phyloP scores from a whole-genome alignment of 371 early-diverging fungal genomes.

The Umbelopsis sp. region DNA sequence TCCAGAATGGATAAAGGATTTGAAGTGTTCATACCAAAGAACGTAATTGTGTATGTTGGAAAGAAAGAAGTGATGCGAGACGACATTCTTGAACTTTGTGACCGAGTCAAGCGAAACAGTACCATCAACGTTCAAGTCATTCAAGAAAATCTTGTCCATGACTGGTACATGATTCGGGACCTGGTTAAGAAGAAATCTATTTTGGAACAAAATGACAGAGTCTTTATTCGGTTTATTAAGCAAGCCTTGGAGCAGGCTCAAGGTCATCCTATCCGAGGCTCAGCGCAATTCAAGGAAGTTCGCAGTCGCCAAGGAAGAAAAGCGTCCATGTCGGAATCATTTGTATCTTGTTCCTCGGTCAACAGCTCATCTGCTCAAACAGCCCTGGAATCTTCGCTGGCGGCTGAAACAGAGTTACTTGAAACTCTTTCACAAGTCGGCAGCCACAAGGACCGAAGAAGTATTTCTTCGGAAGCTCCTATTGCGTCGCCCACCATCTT shows the following conservation, averaged over 20 bases:
- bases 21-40: conserved; percentile 21
- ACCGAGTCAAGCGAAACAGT: conserved; percentile 17
- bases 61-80: conserved; percentile 26
- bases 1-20: conserved; percentile 17
- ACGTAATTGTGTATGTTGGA: conserved; percentile 23
- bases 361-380: conserved; percentile 3
- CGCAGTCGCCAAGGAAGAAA: neutral
- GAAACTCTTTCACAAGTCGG: conserved; percentile 7
- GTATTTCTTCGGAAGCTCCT: neutral
- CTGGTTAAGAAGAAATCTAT: conserved; percentile 27
- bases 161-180: conserved; percentile 37
- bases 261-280: neutral
- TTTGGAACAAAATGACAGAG: conserved; percentile 22
- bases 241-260: conserved; percentile 21
- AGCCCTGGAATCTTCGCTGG: neutral
- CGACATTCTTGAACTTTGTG: conserved; percentile 19
- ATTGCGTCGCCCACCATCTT: neutral
- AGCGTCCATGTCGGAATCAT: neutral
- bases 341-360: neutral
- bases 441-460: neutral
- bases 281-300: conserved; percentile 7
- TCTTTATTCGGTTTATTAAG: conserved; percentile 28
- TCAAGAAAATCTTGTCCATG: conserved; percentile 30
- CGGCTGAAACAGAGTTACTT: conserved; percentile 7
- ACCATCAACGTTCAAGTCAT: conserved; percentile 23